Percentiles rank a stretch among this genome's conserved stretches.
Evolutionary conservation across 352 stramenopile species (phyloP).

Genomic region (Globisporangium yorkense): DNA sequence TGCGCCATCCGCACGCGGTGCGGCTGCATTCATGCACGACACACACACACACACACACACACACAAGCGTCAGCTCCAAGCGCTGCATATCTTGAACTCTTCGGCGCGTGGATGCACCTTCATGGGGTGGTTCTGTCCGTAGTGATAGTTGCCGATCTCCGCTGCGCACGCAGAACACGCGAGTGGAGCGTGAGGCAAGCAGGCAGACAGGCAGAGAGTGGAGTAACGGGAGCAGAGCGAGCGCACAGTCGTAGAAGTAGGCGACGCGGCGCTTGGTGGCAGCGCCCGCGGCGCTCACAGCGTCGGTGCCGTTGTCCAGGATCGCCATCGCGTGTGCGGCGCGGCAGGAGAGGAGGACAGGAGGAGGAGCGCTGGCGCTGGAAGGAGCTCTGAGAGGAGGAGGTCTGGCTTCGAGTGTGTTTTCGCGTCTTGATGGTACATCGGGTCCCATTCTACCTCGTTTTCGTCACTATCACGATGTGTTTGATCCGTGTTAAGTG

Average conservation of each 20-base stretch:
- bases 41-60: not conserved
- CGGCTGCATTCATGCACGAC: slow-evolving; percentile 44
- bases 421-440: not conserved
- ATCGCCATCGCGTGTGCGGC: slow-evolving; percentile 10
- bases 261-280: slow-evolving; percentile 73
- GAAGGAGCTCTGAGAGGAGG: not conserved
- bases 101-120: slow-evolving; percentile 25
- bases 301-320: slow-evolving; percentile 11
- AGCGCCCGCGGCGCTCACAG: slow-evolving; percentile 16
- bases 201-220: not conserved
- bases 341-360: not conserved
- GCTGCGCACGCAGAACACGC: slow-evolving; percentile 26
- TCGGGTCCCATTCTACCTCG: too few species aligned
- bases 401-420: not conserved
- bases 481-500: not conserved
- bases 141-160: slow-evolving; percentile 99
- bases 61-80: not conserved
- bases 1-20: slow-evolving; percentile 99
- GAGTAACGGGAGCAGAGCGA: not conserved
- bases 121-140: slow-evolving; percentile 93
- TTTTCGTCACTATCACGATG: too few species aligned
- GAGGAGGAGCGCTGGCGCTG: not conserved
- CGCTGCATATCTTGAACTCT: not conserved
- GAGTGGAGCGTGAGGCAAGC: not conserved
- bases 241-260: slow-evolving; percentile 88